Percentiles rank a stretch among this genome's conserved stretches.
These are phyloP conservation scores for Aspergillus viridinutans DNA, from an alignment of 2,329 filamentous ascomycete species.

Conservation along the genomic window DNA sequence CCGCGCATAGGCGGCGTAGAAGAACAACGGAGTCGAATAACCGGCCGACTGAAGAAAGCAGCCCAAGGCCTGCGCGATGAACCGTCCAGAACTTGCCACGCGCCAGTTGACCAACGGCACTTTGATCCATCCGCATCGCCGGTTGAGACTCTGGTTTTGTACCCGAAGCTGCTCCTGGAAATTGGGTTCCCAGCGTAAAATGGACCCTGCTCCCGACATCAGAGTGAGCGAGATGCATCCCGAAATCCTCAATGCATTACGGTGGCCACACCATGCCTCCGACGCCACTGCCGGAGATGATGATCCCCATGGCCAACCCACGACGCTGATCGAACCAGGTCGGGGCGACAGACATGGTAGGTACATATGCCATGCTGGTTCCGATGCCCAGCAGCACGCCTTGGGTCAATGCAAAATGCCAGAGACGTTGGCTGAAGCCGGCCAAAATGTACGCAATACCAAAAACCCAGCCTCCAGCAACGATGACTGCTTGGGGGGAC, in stretches of 20 bases:
- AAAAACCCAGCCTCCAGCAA: slow-evolving; percentile 19
- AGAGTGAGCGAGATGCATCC: slow-evolving; percentile 29
- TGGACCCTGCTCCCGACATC: slow-evolving; percentile 19
- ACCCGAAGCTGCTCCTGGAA: slow-evolving; percentile 13
- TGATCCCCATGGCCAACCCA: slow-evolving; percentile 38
- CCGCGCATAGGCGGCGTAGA: slow-evolving; percentile 37
- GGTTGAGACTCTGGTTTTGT: not conserved
- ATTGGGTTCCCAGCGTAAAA: slow-evolving; percentile 26
- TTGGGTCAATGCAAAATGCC: slow-evolving; percentile 32
- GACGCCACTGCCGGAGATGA: slow-evolving; percentile 35
- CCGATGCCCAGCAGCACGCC: slow-evolving; percentile 36
- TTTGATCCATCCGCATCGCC: slow-evolving; percentile 9
- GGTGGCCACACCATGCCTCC: slow-evolving; percentile 38
- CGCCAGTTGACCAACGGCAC: slow-evolving; percentile 33
- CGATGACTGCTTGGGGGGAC: slow-evolving; percentile 25
- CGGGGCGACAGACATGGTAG: slow-evolving; percentile 35
- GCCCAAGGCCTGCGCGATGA: slow-evolving; percentile 33
- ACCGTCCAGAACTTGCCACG: slow-evolving; percentile 30
- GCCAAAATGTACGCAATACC: slow-evolving; percentile 23
- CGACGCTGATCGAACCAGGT: slow-evolving; percentile 34
- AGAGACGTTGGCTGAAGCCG: slow-evolving; percentile 29
- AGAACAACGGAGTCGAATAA: slow-evolving; percentile 38
- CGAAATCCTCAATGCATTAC: slow-evolving; percentile 34
- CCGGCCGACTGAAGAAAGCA: slow-evolving; percentile 36
- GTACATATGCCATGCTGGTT: slow-evolving; percentile 35